Evolutionary conservation across 1,139 yeast genomes (phyloP).

Genomic region (Yamadazyma trypodendri): DNA sequence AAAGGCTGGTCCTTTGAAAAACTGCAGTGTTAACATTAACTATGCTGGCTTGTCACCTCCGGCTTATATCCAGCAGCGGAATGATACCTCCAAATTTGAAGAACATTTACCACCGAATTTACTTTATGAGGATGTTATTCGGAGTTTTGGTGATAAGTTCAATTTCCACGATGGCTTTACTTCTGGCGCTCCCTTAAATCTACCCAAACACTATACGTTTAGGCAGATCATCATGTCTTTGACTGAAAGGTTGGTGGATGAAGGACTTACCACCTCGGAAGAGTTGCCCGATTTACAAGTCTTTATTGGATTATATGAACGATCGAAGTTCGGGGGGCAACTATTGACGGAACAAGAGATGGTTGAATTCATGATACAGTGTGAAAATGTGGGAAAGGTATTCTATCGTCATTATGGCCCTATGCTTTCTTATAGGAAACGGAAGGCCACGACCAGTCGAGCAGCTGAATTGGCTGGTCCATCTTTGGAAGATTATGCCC

Average conservation of each 20-base stretch:
- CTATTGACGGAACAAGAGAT: constrained; percentile 62
- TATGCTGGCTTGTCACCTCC: constrained; percentile 67
- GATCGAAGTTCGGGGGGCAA: constrained; percentile 63
- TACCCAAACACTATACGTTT: constrained; percentile 48
- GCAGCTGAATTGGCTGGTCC: background rate
- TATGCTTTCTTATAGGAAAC: constrained; percentile 13
- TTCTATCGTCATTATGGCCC: constrained; percentile 15
- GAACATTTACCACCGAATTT: constrained; percentile 55
- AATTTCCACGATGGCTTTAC: constrained; percentile 42
- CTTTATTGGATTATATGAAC: constrained; percentile 62
- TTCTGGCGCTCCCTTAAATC: constrained; percentile 25
- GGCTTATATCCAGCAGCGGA: constrained; percentile 33
- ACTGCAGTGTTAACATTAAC: constrained; percentile 38
- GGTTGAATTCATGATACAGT: constrained; percentile 51
- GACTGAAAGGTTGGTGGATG: constrained; percentile 15
- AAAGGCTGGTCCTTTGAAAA: constrained; percentile 51
- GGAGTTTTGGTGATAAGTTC: constrained; percentile 54
- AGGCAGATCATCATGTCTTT: constrained; percentile 30
- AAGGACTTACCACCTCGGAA: constrained; percentile 6
- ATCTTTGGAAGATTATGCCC: constrained; percentile 1
- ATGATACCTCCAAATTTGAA: constrained; percentile 27
- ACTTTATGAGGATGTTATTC: constrained; percentile 63
- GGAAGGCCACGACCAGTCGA: constrained; percentile 5
- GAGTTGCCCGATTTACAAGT: constrained; percentile 23
- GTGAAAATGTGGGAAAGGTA: constrained; percentile 20